A percentile compares a stretch with the other conserved stretches of the same genome.
Conservation (phyloP, 2,329 filamentous ascomycete species). For the Beauveria pseudobassiana region DNA sequence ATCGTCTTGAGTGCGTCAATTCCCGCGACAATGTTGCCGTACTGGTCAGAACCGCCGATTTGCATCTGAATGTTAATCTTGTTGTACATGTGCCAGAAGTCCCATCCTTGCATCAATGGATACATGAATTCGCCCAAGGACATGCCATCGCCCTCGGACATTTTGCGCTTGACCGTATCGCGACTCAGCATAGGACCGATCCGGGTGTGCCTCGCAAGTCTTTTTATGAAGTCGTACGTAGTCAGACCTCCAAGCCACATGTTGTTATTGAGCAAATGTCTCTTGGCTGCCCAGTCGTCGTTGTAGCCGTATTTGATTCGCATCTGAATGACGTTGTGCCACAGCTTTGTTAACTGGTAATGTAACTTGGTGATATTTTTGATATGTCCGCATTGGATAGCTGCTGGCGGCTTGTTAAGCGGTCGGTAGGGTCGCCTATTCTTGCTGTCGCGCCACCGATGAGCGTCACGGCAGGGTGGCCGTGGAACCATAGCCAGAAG, state of each 20-base stretch:
- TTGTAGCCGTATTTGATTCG: constrained; percentile 58
- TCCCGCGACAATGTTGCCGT: constrained; percentile 88
- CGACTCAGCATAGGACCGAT: constrained; percentile 81
- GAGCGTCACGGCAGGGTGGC: constrained; percentile 59
- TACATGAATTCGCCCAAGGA: constrained; percentile 91
- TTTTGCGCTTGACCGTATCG: constrained; percentile 79
- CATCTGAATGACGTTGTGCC: constrained; percentile 62
- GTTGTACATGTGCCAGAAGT: constrained; percentile 83
- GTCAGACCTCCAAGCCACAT: constrained; percentile 69
- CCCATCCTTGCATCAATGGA: constrained; percentile 89
- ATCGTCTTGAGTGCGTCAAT: constrained; percentile 78
- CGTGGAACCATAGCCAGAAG: constrained; percentile 77
- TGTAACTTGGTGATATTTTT: constrained; percentile 63
- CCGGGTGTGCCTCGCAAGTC: constrained; percentile 65
- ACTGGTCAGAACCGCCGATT: constrained; percentile 93
- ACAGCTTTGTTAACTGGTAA: constrained; percentile 64
- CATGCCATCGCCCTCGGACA: constrained; percentile 85
- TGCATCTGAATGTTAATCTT: constrained; percentile 68
- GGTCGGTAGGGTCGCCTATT: constrained; percentile 71
- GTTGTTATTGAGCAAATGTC: constrained; percentile 71
- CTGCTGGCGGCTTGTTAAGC: constrained; percentile 53
- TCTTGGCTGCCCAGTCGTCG: constrained; percentile 56
- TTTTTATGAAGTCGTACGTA: constrained; percentile 66
- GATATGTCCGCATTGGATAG: constrained; percentile 42
- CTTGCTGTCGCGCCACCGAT: constrained; percentile 69